Evolutionary conservation across 352 stramenopile species (phyloP).

Genomic region (Discostella stelligera): DNA sequence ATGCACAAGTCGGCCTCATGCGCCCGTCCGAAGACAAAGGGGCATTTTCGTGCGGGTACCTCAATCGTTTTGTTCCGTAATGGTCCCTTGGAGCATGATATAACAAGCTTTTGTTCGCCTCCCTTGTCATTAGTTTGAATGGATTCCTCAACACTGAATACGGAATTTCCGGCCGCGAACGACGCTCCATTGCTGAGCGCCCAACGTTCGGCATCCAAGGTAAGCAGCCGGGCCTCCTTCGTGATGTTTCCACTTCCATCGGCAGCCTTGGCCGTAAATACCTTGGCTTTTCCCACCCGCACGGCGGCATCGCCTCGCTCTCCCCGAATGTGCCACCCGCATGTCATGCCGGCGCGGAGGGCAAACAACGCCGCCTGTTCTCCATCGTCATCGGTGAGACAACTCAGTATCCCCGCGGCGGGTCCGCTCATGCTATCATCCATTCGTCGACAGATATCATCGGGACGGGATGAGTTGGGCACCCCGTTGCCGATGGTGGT

Average conservation of each 20-base stretch:
- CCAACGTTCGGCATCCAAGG: constrained; percentile 77
- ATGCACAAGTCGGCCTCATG: constrained; percentile 90
- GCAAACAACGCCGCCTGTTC: constrained; percentile 66
- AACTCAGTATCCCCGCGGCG: constrained; percentile 60
- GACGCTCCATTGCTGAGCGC: constrained; percentile 70
- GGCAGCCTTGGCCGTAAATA: constrained; percentile 55
- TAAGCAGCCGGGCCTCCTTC: constrained; percentile 69
- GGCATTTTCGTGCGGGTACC: constrained; percentile 58
- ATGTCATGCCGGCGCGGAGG: constrained; percentile 68
- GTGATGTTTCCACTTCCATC: constrained; percentile 18
- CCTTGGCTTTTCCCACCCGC: constrained; percentile 76
- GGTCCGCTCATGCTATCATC: constrained; percentile 79
- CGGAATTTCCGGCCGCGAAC: constrained; percentile 85
- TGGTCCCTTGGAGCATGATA: constrained; percentile 79
- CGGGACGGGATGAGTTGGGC: constrained; percentile 55
- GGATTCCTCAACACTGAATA: constrained; percentile 81
- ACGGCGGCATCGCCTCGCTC: constrained; percentile 76
- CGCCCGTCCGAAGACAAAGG: constrained; percentile 84
- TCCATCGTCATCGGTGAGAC: constrained; percentile 67
- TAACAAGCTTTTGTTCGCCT: constrained; percentile 76
- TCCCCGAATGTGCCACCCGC: constrained; percentile 74
- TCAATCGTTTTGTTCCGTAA: constrained; percentile 75
- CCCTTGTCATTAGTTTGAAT: constrained; percentile 52
- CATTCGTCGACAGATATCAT: constrained; percentile 80
- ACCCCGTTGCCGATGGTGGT: constrained; percentile 78